phyloP scores from a whole-genome alignment of 2,329 filamentous ascomycete species.

The Pseudogymnoascus sp. region DNA sequence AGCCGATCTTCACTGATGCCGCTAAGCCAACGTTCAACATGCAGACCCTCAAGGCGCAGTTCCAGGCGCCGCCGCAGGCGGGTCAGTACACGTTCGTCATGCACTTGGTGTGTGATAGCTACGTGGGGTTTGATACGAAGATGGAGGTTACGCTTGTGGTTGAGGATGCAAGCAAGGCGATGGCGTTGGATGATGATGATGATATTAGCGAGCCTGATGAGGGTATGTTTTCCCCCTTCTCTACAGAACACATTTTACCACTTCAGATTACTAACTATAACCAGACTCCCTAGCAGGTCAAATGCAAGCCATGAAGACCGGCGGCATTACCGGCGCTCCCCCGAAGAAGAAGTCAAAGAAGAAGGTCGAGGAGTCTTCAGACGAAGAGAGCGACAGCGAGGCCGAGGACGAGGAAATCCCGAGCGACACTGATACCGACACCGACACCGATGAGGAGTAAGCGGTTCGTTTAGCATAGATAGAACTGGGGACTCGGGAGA shows the following conservation, averaged over 20 bases:
- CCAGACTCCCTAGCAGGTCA: slow-evolving; percentile 82
- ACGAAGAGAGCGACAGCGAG: slow-evolving; percentile 79
- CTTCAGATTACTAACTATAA: slow-evolving; percentile 16
- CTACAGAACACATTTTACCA: neutral
- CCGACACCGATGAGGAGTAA: slow-evolving; percentile 44
- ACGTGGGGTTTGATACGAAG: slow-evolving; percentile 88
- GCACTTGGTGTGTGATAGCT: slow-evolving; percentile 89
- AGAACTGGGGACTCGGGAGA: neutral
- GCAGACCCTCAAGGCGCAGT: slow-evolving; percentile 95
- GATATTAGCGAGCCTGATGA: slow-evolving; percentile 98
- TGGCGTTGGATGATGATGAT: slow-evolving; percentile 72
- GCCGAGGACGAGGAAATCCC: slow-evolving; percentile 56
- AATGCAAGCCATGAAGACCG: slow-evolving; percentile 79
- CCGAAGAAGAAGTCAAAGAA: slow-evolving; percentile 48
- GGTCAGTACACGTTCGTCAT: slow-evolving; percentile 93
- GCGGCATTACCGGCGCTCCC: slow-evolving; percentile 39
- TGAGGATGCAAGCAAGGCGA: slow-evolving; percentile 80
- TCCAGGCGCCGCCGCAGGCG: slow-evolving; percentile 84
- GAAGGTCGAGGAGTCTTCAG: slow-evolving; percentile 53
- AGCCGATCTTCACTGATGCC: slow-evolving; percentile 70
- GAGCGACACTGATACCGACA: slow-evolving; percentile 61
- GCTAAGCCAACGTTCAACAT: slow-evolving; percentile 88
- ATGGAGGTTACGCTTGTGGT: slow-evolving; percentile 83
- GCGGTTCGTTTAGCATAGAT: slow-evolving; percentile 10
- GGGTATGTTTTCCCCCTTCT: slow-evolving; percentile 51